Evolutionary conservation across 2,329 filamentous ascomycete genomes (phyloP), one percentile per base, ranked within the genome.

Genomic region (Xylaria polymorpha): DNA sequence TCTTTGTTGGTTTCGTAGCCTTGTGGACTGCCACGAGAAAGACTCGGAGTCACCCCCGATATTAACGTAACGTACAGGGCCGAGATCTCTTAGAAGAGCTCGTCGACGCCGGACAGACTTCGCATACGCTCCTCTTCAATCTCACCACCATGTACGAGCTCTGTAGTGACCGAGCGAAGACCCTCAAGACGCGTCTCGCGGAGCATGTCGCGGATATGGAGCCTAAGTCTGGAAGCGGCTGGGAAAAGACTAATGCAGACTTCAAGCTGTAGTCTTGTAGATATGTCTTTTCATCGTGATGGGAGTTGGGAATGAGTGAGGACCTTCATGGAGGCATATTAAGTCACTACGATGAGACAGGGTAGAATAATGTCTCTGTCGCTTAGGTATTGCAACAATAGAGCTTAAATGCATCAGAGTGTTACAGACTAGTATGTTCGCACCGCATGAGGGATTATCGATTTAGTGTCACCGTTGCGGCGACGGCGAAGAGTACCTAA

Each of bases 101-200:
- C 12, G 84, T 94, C 0, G 84, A 88, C 3, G 79, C 83, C 0
- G 88, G 90, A 1, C 83, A 88, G 48, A 87, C 89, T 0, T 98
- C 95, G 67, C 90, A 92, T 71, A 92, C 92, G 0, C 82, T 97
- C 2, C 87, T 97, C 0, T 97, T 98, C 81, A 98, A 98, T 78
- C 81, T 99, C 14, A 90, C 91, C 12, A 98, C 95, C 0, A 88
- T 97, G 75, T 98, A 97, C 78, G 96, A 98, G 80, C 85, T 98
- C 8, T 96, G 92, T 78, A 94, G 92, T 0, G 94, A 98, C 74
- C 87, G 88, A 70, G 88, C 93, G 50, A 84, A 88, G 58, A 86
- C 86, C 14, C 80, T 92, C 74, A 98, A 98, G 84, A 80, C 87
- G 37, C 84, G 83, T 32, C 83, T 98, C 20, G 90, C 92, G 1